A percentile compares a stretch with the other conserved stretches of the same genome.
Evolutionary conservation across 2,329 filamentous ascomycete species (phyloP).

Genomic region (Monilinia aucupariae): DNA sequence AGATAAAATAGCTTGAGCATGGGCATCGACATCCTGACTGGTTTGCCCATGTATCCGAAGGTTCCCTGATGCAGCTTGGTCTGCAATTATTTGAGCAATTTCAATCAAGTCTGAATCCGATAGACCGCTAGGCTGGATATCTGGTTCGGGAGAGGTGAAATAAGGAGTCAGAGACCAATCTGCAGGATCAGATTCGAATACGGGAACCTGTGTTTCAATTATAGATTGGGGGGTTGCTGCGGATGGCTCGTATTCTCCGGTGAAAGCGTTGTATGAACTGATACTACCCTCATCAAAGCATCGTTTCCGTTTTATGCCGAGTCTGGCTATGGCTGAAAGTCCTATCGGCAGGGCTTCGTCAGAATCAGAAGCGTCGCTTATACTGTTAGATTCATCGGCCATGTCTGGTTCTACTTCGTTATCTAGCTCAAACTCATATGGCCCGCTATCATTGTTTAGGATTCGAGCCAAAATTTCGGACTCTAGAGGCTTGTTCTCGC

Average conservation of each 20-base stretch:
- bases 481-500: conserved; percentile 17
- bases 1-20: conserved; percentile 19
- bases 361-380: conserved; percentile 50
- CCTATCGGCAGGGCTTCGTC: conserved; percentile 50
- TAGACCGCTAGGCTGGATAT: conserved; percentile 27
- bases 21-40: conserved; percentile 7
- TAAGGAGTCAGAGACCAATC: conserved; percentile 46
- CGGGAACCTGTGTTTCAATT: conserved; percentile 27
- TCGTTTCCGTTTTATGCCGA: conserved; percentile 34
- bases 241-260: conserved; percentile 30
- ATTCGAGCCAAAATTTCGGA: conserved; percentile 38
- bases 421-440: conserved; percentile 16
- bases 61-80: conserved; percentile 57
- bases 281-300: conserved; percentile 30
- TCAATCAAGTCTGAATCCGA: conserved; percentile 58
- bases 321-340: conserved; percentile 45
- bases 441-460: conserved; percentile 38
- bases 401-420: conserved; percentile 27
- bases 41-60: conserved; percentile 29
- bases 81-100: conserved; percentile 65
- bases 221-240: conserved; percentile 28
- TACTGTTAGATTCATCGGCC: conserved; percentile 31
- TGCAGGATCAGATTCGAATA: conserved; percentile 33
- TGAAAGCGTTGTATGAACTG: conserved; percentile 30
- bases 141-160: conserved; percentile 55